phyloP scores from a whole-genome alignment of 352 stramenopile genomes.

The Phytophthora ramorum region DNA sequence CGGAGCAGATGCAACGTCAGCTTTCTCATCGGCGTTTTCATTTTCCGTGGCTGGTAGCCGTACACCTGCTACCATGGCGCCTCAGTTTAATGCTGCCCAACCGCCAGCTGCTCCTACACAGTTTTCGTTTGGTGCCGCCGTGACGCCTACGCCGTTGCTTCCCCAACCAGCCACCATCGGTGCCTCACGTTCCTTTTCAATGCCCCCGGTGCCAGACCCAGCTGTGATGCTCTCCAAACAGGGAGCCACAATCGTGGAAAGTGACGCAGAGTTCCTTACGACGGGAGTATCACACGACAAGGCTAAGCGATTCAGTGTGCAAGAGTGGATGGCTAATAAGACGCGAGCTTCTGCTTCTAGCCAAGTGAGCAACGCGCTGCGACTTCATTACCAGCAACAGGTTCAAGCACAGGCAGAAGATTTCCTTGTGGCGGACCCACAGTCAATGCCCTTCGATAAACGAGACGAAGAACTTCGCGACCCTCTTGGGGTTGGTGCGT shows the following conservation, averaged over 20 bases:
- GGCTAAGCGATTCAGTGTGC: constrained; percentile 64
- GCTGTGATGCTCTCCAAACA: constrained; percentile 17
- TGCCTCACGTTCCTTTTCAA: constrained; percentile 14
- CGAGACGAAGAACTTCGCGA: constrained; percentile 10
- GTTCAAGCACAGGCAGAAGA: constrained; percentile 13
- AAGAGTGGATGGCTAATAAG: constrained; percentile 82
- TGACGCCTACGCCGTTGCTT: constrained; percentile 17
- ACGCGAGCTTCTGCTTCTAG: constrained; percentile 38
- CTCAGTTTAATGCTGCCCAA: constrained; percentile 10
- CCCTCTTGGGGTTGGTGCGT: constrained; percentile 8
- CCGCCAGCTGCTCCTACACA: constrained; percentile 9
- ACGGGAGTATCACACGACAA: constrained; percentile 78
- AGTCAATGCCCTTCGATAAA: constrained; percentile 8
- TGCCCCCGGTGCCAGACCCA: constrained; percentile 17
- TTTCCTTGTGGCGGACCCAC: not conserved
- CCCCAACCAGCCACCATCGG: constrained; percentile 1
- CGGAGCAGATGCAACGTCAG: not conserved
- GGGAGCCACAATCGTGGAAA: constrained; percentile 40
- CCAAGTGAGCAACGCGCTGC: constrained; percentile 32
- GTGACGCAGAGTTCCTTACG: constrained; percentile 55
- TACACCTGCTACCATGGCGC: not conserved
- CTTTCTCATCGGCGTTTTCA: constrained; percentile 11
- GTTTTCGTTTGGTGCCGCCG: constrained; percentile 30
- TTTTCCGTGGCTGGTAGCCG: constrained; percentile 21
- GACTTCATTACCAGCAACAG: constrained; percentile 30